phyloP scores from a whole-genome alignment of 768 basidiomycete species.

The Clathrus columnatus region DNA sequence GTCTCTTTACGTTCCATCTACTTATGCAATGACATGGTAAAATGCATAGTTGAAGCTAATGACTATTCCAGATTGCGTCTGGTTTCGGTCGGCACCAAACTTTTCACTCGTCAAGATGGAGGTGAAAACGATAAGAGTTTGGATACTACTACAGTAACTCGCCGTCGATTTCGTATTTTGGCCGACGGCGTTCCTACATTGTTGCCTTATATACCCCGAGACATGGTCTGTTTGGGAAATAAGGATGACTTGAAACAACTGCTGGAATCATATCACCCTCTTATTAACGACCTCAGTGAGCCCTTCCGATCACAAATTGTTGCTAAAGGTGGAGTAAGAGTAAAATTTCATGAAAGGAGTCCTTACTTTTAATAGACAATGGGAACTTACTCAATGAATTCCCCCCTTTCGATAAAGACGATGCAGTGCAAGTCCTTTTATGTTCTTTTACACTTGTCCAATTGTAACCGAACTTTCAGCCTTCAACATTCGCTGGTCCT shows the following conservation, averaged over 20 bases:
- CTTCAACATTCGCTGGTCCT: conserved; percentile 74
- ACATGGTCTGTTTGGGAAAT: conserved; percentile 50
- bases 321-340: conserved; percentile 38
- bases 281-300: conserved; percentile 53
- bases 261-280: conserved; percentile 72
- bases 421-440: conserved; percentile 40
- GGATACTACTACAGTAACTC: conserved; percentile 33
- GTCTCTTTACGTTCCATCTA: conserved; percentile 66
- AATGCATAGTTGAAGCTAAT: conserved; percentile 70
- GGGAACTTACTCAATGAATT: conserved; percentile 74
- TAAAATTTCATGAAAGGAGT: background rate
- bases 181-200: conserved; percentile 80
- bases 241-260: conserved; percentile 53
- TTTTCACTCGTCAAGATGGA: conserved; percentile 83
- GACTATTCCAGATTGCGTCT: conserved; percentile 79
- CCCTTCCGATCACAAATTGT: conserved; percentile 49
- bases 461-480: conserved; percentile 27
- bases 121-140: conserved; percentile 36
- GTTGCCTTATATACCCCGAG: conserved; percentile 68
- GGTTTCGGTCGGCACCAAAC: conserved; percentile 88
- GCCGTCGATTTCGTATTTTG: conserved; percentile 63
- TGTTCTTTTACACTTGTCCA: background rate
- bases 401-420: conserved; percentile 41
- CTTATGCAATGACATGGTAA: conserved; percentile 78
- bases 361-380: conserved; percentile 30